Conservation (phyloP, 129 eudicot species). For the Flaveria sonorensis region DNA sequence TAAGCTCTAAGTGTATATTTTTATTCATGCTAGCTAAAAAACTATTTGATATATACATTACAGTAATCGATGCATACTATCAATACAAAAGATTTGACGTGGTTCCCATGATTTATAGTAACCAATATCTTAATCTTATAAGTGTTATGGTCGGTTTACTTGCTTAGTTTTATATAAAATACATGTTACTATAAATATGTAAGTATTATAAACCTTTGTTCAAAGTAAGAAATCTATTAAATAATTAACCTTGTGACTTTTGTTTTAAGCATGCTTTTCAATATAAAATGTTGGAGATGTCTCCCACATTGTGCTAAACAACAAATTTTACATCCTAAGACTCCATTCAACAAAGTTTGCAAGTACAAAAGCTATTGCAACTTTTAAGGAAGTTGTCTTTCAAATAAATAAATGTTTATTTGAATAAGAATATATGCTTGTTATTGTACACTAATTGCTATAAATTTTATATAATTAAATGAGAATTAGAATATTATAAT, state of each 20-base stretch:
- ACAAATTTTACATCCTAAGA: conserved; percentile 57
- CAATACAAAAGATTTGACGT: conserved; percentile 18
- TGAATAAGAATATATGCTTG: conserved; percentile 14
- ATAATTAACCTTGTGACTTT: conserved; percentile 39
- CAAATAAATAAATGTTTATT: conserved; percentile 20
- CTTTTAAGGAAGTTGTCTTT: conserved; percentile 42
- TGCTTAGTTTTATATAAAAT: neutral
- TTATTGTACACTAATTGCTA: neutral
- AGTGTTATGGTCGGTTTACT: conserved; percentile 13
- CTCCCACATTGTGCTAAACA: conserved; percentile 47
- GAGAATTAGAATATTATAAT: neutral
- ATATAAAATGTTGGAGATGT: conserved; percentile 47
- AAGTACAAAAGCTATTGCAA: conserved; percentile 46
- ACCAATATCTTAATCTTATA: conserved; percentile 32
- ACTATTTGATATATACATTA: neutral
- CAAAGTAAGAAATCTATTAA: neutral
- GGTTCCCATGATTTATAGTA: conserved; percentile 31
- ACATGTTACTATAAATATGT: neutral
- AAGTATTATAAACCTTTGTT: neutral
- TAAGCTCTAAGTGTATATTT: no score
- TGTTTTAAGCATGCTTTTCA: conserved; percentile 47
- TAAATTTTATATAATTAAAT: neutral
- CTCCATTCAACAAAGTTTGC: conserved; percentile 38
- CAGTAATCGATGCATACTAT: conserved; percentile 5
- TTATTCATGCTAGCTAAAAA: no score